Percentiles rank a stretch among this genome's conserved stretches.
phyloP scores from a whole-genome alignment of 2,329 filamentous ascomycete genomes.

The Fusarium sp. region DNA sequence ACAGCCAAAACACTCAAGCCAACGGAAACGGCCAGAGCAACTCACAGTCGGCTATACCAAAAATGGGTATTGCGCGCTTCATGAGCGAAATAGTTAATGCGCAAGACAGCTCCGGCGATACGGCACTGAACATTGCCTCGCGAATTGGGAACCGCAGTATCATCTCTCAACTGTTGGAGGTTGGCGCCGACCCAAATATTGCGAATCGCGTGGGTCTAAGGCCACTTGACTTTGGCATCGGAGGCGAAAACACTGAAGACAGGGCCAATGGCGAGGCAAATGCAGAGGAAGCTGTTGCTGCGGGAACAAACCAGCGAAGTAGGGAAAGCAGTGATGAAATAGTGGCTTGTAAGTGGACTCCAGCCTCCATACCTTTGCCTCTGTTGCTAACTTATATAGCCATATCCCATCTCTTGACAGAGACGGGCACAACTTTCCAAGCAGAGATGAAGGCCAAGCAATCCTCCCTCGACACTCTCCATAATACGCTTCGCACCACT shows the following conservation, averaged over 20 bases:
- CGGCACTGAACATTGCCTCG: slow-evolving; percentile 91
- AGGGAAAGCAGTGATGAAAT: slow-evolving; percentile 83
- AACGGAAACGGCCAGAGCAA: slow-evolving; percentile 52
- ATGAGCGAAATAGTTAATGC: slow-evolving; percentile 98
- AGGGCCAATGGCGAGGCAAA: slow-evolving; percentile 56
- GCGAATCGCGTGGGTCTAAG: slow-evolving; percentile 89
- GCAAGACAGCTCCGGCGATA: slow-evolving; percentile 93
- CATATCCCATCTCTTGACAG: slow-evolving; percentile 83
- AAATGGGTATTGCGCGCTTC: slow-evolving; percentile 89
- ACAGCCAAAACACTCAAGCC: slow-evolving; percentile 57
- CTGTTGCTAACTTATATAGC: slow-evolving; percentile 57
- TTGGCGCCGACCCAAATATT: slow-evolving; percentile 92
- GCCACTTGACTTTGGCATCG: slow-evolving; percentile 94
- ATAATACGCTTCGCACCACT: slow-evolving; percentile 81
- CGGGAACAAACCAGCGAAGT: slow-evolving; percentile 64
- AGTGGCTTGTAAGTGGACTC: slow-evolving; percentile 72
- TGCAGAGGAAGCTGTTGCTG: slow-evolving; percentile 57
- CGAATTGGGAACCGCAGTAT: slow-evolving; percentile 94
- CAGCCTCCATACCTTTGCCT: background rate
- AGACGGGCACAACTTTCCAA: slow-evolving; percentile 82
- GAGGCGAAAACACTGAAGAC: slow-evolving; percentile 67
- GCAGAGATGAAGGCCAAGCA: slow-evolving; percentile 86
- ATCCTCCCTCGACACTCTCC: slow-evolving; percentile 81
- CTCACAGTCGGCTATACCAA: slow-evolving; percentile 62
- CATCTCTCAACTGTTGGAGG: slow-evolving; percentile 94